These are phyloP conservation scores for Arthrobotrys sphaeroides DNA, from an alignment of 2,329 filamentous ascomycete species.

Conservation along the genomic window DNA sequence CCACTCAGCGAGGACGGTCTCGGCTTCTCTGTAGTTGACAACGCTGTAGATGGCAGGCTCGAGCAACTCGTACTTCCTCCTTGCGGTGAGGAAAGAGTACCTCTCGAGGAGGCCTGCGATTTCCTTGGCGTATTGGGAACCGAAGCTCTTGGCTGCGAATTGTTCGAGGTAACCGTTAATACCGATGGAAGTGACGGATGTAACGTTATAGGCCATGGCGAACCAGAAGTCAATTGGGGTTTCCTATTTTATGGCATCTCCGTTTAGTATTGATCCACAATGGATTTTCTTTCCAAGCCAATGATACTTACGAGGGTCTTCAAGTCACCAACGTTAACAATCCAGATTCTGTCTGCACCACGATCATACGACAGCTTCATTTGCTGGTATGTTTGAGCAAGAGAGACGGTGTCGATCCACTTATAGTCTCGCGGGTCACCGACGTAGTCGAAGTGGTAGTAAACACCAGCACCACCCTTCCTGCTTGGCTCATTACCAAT, in stretches of 20 bases:
- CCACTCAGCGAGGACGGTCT: slow-evolving; percentile 69
- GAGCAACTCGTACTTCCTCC: slow-evolving; percentile 72
- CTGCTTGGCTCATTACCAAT: slow-evolving; percentile 69
- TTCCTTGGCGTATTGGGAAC: slow-evolving; percentile 63
- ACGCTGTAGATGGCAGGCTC: slow-evolving; percentile 70
- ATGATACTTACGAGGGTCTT: slow-evolving; percentile 66
- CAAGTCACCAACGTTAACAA: slow-evolving; percentile 74
- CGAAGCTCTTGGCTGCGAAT: slow-evolving; percentile 71
- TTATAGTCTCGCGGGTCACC: slow-evolving; percentile 70
- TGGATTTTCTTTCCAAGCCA: not conserved
- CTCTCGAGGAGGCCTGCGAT: slow-evolving; percentile 67
- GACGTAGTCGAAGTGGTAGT: slow-evolving; percentile 72
- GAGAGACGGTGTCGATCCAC: slow-evolving; percentile 73
- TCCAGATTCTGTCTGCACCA: slow-evolving; percentile 71
- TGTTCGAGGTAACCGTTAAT: slow-evolving; percentile 68
- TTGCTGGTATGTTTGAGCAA: slow-evolving; percentile 73
- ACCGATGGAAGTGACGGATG: slow-evolving; percentile 62
- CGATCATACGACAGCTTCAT: slow-evolving; percentile 71
- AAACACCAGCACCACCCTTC: slow-evolving; percentile 72
- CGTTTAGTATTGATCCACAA: not conserved
- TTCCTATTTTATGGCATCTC: slow-evolving; percentile 61
- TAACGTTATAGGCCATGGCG: slow-evolving; percentile 73
- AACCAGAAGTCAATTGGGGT: slow-evolving; percentile 74
- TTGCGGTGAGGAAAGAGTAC: slow-evolving; percentile 69
- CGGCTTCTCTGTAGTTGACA: slow-evolving; percentile 73